Evolutionary conservation across 1,284 basidiomycete species (phyloP).

Genomic region (Wallemia ichthyophaga): DNA sequence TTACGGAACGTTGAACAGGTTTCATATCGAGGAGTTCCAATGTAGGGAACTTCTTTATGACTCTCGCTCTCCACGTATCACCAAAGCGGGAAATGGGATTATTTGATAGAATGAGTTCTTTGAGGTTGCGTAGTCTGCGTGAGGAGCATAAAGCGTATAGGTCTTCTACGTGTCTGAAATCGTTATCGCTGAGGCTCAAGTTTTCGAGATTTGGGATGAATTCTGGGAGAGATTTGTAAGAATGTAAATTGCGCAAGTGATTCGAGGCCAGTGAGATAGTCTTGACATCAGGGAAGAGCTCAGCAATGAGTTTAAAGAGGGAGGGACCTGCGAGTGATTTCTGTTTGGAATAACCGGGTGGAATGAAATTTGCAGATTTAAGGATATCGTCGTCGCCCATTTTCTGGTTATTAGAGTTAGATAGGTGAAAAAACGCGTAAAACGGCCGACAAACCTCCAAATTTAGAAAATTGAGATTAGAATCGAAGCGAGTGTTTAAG

Average conservation of each 20-base stretch:
- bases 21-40: neutral
- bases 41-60: neutral
- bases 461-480: neutral
- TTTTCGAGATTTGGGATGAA: neutral
- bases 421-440: neutral
- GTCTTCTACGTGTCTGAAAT: neutral
- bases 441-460: neutral
- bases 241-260: neutral
- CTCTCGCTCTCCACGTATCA: neutral
- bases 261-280: neutral
- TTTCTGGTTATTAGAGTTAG: slow-evolving; percentile 1
- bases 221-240: neutral
- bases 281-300: neutral
- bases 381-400: slow-evolving; percentile 3
- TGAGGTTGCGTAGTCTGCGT: neutral
- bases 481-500: neutral
- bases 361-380: slow-evolving; percentile 2
- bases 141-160: neutral
- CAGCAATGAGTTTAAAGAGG: neutral
- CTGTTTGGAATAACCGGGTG: neutral
- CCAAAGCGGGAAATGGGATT: neutral
- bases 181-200: neutral
- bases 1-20: neutral
- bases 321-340: neutral
- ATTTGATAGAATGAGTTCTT: neutral